Percentiles rank a stretch among this genome's conserved stretches.
Conservation (phyloP, 352 stramenopile species). For the Globisporangium mamillatum region DNA sequence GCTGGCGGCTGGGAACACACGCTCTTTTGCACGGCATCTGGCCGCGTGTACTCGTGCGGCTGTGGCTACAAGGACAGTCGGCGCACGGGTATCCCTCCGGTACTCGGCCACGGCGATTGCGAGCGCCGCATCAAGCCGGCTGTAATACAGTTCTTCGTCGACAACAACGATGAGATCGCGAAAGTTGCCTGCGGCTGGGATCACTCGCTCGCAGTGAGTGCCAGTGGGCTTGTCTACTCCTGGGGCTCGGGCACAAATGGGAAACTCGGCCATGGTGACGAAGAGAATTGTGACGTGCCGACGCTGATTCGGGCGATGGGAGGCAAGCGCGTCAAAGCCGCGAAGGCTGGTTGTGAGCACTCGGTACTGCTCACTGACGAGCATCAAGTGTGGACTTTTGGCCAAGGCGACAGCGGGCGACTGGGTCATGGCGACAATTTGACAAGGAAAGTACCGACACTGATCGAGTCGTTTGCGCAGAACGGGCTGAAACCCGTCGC, state of each 20-base stretch:
- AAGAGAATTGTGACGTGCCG: conserved; percentile 72
- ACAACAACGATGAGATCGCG: conserved; percentile 55
- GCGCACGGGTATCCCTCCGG: conserved; percentile 72
- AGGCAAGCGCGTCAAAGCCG: conserved; percentile 54
- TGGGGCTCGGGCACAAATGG: conserved; percentile 82
- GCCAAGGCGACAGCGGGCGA: conserved; percentile 76
- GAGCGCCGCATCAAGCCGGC: conserved; percentile 63
- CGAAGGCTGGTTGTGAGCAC: conserved; percentile 81
- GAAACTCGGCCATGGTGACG: conserved; percentile 79
- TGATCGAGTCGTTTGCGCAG: conserved; percentile 54
- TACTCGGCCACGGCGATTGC: conserved; percentile 70
- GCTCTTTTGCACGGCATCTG: conserved; percentile 61
- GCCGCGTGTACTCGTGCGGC: conserved; percentile 69
- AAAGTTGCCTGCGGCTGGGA: conserved; percentile 79
- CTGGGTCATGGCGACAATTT: conserved; percentile 69
- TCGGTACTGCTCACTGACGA: conserved; percentile 57
- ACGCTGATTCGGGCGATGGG: conserved; percentile 46
- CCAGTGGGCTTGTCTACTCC: conserved; percentile 57
- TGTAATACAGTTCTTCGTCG: conserved; percentile 44
- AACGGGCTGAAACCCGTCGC: conserved; percentile 53
- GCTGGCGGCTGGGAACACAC: conserved; percentile 84
- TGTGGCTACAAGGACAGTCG: conserved; percentile 86
- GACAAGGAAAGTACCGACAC: conserved; percentile 57
- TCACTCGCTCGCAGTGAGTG: conserved; percentile 72
- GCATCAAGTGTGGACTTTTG: conserved; percentile 75